Base-by-base conservation (phyloP, 2,329 filamentous ascomycete species). In the Nectriaceae sp. region DNA sequence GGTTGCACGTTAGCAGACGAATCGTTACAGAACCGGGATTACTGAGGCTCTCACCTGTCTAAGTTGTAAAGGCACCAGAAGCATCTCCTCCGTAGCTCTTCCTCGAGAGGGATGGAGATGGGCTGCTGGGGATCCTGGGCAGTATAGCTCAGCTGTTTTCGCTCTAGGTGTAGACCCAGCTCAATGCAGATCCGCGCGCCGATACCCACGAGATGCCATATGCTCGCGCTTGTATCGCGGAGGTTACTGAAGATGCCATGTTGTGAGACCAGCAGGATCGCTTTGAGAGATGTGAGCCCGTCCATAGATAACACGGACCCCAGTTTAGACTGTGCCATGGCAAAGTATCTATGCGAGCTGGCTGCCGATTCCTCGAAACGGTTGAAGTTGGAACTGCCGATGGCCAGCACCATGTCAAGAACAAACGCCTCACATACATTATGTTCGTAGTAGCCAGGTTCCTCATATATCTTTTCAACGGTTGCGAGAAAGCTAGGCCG, bases 21-120 rank as follows among this genome's bases (percentile, higher is more conserved):
- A 39, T 20, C 31, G 43, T 2, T 4, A 20, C 16, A 2, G 18
- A 40, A 2, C 2, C 3, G 11, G 18, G 10, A 15, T 5, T 13
- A n/a, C n/a, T n/a, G n/a, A 36, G 11, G 6, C 15, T 4, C 31
- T 38, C 21, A 46, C 47, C 47, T 42, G 26, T 50, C 47, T 15
- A 50, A 18, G 36, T 50, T 50, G 22, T 50, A 50, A 2, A 50
- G 31, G 31, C 39, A 46, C 47, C 47, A 50, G 10, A 50, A 50
- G 13, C 47, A 50, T 11, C 47, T 31, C 40, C 43, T 50, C 15
- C 47, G 19, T 40, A 50, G 39, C 21, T 50, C 47, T 6, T 46
- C 43, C 3, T 50, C 47, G 13, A 50, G n/a, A 8, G 47, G 15
- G 5, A 46, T 8, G 4, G 21, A 4, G 3, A 13, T 13, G 11